These are phyloP conservation scores for Phytophthora hybrid DNA, from an alignment of 352 stramenopile genomes.

Conservation along the genomic window DNA sequence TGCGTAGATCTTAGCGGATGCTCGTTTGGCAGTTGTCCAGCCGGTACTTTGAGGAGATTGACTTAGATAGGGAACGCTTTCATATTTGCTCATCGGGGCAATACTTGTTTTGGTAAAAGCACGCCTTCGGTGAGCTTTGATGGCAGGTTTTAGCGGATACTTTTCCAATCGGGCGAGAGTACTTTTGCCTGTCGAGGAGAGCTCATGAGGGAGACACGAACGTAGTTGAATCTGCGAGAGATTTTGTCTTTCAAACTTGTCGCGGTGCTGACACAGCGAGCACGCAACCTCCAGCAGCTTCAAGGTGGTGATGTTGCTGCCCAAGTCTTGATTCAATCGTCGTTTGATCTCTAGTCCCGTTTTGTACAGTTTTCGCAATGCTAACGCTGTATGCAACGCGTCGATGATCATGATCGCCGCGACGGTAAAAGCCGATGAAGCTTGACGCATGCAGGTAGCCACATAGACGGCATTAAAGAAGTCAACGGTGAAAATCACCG, in stretches of 20 bases:
- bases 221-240: constrained; percentile 23
- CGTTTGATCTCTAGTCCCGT: constrained; percentile 10
- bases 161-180: constrained; percentile 20
- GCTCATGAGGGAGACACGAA: constrained; percentile 25
- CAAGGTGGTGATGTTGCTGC: not conserved
- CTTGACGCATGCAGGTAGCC: constrained; percentile 24
- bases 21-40: constrained; percentile 4
- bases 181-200: constrained; percentile 12
- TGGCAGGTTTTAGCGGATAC: constrained; percentile 9
- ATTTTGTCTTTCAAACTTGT: constrained; percentile 21
- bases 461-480: constrained; percentile 58
- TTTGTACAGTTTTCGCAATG: constrained; percentile 8
- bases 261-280: constrained; percentile 16
- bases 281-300: constrained; percentile 12
- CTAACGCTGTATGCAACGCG: not conserved
- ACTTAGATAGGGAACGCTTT: not conserved
- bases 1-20: constrained; percentile 1
- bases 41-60: not conserved
- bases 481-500: constrained; percentile 55
- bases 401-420: constrained; percentile 10
- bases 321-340: constrained; percentile 8
- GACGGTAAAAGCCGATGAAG: constrained; percentile 3
- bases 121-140: constrained; percentile 17
- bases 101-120: not conserved
- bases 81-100: not conserved